Conservation (phyloP, 352 stramenopile genomes). For the Pythium utonaiense region DNA sequence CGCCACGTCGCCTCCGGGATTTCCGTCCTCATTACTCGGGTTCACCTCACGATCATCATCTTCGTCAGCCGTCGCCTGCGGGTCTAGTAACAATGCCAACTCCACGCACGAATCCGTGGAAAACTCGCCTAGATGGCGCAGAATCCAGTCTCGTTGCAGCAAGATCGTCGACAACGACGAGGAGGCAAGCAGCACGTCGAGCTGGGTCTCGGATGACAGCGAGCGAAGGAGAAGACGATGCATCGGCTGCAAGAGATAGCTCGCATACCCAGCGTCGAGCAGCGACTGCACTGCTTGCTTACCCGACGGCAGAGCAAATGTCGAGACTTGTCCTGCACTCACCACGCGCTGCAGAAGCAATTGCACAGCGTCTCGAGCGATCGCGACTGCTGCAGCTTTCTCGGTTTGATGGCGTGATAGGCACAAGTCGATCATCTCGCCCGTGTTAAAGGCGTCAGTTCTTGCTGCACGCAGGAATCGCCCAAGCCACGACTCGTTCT, state of each 20-base stretch:
- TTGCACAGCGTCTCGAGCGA: constrained; percentile 38
- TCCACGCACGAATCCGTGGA: constrained; percentile 29
- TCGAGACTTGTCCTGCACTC: constrained; percentile 30
- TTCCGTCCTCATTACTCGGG: constrained; percentile 28
- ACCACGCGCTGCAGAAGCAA: constrained; percentile 57
- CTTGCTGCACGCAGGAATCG: constrained; percentile 49
- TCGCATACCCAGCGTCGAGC: constrained; percentile 36
- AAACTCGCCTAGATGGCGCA: constrained; percentile 47
- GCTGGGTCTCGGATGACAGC: constrained; percentile 45
- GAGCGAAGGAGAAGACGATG: constrained; percentile 54
- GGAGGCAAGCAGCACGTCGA: constrained; percentile 48
- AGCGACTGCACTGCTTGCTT: constrained; percentile 33
- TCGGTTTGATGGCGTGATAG: constrained; percentile 65
- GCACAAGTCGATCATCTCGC: constrained; percentile 62
- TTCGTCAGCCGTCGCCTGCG: constrained; percentile 5
- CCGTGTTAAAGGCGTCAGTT: constrained; percentile 36
- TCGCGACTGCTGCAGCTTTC: constrained; percentile 60
- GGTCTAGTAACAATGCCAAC: constrained; percentile 48
- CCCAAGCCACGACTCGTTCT: constrained; percentile 48
- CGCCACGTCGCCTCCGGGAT: constrained; percentile 25
- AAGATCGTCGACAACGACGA: constrained; percentile 37
- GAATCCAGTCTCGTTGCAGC: constrained; percentile 69
- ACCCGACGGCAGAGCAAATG: constrained; percentile 30
- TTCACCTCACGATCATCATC: background rate
- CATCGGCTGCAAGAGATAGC: constrained; percentile 32